phyloP scores from a whole-genome alignment of 495 filamentous ascomycete genomes.

The Aspergillus funiculosus region DNA sequence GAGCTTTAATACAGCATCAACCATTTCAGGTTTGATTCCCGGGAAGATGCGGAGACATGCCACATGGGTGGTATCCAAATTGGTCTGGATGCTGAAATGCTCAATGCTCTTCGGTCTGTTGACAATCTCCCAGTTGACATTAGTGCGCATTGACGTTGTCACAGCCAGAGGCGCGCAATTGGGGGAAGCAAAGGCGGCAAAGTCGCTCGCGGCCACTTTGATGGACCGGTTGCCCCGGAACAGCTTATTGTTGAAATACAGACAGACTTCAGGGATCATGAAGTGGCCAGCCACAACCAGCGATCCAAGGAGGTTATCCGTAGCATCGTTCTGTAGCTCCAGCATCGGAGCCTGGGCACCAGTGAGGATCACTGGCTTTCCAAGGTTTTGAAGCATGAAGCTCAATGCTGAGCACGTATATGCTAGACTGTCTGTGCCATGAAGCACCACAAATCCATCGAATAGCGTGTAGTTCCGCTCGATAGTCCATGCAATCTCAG shows the following conservation, averaged over 20 bases:
- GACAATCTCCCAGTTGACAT: constrained; percentile 79
- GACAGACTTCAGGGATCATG: constrained; percentile 90
- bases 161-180: constrained; percentile 76
- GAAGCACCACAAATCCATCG: constrained; percentile 93
- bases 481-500: constrained; percentile 67
- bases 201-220: constrained; percentile 82
- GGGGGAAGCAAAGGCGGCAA: constrained; percentile 80
- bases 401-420: constrained; percentile 89
- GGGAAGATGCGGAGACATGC: constrained; percentile 93
- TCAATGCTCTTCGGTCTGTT: constrained; percentile 66
- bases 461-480: constrained; percentile 80
- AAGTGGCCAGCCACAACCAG: constrained; percentile 94
- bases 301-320: constrained; percentile 90
- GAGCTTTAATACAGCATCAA: constrained; percentile 78
- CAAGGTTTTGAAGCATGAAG: constrained; percentile 90
- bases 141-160: constrained; percentile 71
- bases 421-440: constrained; percentile 89
- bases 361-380: constrained; percentile 87
- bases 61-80: constrained; percentile 80
- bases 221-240: constrained; percentile 86
- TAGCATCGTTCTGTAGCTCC: constrained; percentile 86
- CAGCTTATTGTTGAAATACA: constrained; percentile 93
- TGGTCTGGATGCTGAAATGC: constrained; percentile 69
- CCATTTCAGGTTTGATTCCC: constrained; percentile 91
- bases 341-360: constrained; percentile 92